phyloP scores from a whole-genome alignment of 768 basidiomycete species.

The Trichaptum fuscoviolaceum region DNA sequence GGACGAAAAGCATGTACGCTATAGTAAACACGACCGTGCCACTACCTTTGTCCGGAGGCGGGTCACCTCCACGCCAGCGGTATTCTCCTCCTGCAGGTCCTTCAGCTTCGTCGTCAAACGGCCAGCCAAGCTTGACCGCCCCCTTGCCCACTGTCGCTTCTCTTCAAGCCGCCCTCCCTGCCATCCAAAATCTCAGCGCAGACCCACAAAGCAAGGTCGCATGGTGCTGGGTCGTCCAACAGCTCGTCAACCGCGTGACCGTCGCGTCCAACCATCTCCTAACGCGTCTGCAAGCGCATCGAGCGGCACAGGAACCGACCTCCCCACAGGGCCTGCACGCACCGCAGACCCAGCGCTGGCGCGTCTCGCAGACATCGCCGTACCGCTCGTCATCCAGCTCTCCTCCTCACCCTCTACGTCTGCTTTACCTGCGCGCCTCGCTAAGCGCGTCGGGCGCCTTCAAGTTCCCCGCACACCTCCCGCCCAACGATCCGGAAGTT shows the following conservation, averaged over 20 bases:
- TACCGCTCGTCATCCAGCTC: constrained; percentile 58
- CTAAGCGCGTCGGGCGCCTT: constrained; percentile 70
- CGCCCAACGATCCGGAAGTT: constrained; percentile 86
- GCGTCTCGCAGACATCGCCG: constrained; percentile 56
- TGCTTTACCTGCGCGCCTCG: constrained; percentile 64
- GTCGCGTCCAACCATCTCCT: constrained; percentile 6
- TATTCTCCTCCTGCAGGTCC: neutral
- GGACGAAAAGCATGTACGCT: neutral
- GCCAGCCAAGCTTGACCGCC: constrained; percentile 52
- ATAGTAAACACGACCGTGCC: constrained; percentile 15
- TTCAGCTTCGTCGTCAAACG: constrained; percentile 18
- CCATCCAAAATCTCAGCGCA: constrained; percentile 47
- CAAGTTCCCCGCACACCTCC: constrained; percentile 56
- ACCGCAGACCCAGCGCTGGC: constrained; percentile 57
- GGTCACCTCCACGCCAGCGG: neutral
- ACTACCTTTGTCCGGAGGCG: constrained; percentile 11
- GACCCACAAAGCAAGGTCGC: constrained; percentile 59
- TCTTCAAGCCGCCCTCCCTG: constrained; percentile 44
- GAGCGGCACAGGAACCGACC: constrained; percentile 34
- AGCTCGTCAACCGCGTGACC: constrained; percentile 63
- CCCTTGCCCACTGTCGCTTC: constrained; percentile 62
- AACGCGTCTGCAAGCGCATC: constrained; percentile 27
- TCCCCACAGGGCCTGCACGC: constrained; percentile 40
- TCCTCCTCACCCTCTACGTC: constrained; percentile 30
- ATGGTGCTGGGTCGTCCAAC: constrained; percentile 82